phyloP scores from a whole-genome alignment of 2,329 filamentous ascomycete genomes.

The Colletotrichum tropicale region DNA sequence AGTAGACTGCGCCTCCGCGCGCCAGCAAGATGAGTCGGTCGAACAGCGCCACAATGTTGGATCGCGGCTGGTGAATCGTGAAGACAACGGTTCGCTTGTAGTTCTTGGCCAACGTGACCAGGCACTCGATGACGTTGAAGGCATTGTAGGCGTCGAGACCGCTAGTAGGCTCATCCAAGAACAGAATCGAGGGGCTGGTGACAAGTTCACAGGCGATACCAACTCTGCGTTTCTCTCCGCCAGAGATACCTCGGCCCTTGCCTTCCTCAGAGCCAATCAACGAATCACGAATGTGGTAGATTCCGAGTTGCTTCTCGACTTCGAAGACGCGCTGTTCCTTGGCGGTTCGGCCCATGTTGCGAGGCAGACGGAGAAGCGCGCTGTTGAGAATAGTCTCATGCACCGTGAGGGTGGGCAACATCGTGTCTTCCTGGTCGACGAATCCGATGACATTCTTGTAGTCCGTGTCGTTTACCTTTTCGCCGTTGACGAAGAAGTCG shows the following conservation, averaged over 20 bases:
- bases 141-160: constrained; percentile 96
- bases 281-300: constrained; percentile 91
- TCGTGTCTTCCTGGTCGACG: constrained; percentile 97
- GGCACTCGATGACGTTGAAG: constrained; percentile 95
- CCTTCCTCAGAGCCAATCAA: constrained; percentile 96
- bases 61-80: constrained; percentile 96
- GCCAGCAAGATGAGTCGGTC: constrained; percentile 92
- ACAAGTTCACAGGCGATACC: constrained; percentile 98
- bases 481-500: constrained; percentile 91
- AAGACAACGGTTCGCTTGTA: constrained; percentile 98
- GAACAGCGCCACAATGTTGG: constrained; percentile 97
- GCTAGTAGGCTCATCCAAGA: constrained; percentile 96
- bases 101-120: constrained; percentile 92
- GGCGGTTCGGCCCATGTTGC: constrained; percentile 83
- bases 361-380: constrained; percentile 87
- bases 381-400: constrained; percentile 98
- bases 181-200: constrained; percentile 95
- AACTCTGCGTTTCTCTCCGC: constrained; percentile 94
- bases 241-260: constrained; percentile 92
- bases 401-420: constrained; percentile 93
- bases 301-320: constrained; percentile 94
- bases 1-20: constrained; percentile 89
- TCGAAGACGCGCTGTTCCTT: constrained; percentile 93
- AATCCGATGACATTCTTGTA: constrained; percentile 95
- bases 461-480: constrained; percentile 82